Percentiles rank a stretch among this genome's conserved stretches.
Conservation (phyloP, 2,329 filamentous ascomycete species). For the Aspergillus melleus region DNA sequence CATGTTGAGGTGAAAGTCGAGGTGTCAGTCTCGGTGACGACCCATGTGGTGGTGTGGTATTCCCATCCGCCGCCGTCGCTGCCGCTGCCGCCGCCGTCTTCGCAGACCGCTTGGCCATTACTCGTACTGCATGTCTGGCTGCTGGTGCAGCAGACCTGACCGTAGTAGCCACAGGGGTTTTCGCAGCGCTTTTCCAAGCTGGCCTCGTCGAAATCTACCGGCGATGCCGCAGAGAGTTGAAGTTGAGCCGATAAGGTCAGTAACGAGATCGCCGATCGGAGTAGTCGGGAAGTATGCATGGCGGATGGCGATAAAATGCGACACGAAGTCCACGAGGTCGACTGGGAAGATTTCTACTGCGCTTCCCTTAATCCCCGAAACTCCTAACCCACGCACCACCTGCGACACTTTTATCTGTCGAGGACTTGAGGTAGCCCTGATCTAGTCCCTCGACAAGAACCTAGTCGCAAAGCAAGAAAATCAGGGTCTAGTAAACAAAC, state of each 20-base stretch:
- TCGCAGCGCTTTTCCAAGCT: constrained; percentile 41
- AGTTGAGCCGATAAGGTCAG: constrained; percentile 28
- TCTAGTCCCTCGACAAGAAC: background rate
- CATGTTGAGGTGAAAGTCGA: constrained; percentile 56
- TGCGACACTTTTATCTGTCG: background rate
- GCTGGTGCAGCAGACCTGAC: constrained; percentile 51
- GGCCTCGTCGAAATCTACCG: constrained; percentile 27
- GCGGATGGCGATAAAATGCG: constrained; percentile 14
- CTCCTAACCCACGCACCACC: background rate
- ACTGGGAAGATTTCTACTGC: background rate
- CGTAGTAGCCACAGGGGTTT: constrained; percentile 54
- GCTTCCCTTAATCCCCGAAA: background rate
- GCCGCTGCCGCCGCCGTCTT: constrained; percentile 19
- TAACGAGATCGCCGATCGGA: constrained; percentile 27
- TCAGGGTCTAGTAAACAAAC: background rate
- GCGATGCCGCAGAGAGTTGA: constrained; percentile 29
- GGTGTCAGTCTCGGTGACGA: constrained; percentile 53
- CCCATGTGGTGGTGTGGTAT: constrained; percentile 58
- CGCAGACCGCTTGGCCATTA: constrained; percentile 51
- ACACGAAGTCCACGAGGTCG: constrained; percentile 1
- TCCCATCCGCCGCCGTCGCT: constrained; percentile 45
- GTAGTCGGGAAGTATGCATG: constrained; percentile 31
- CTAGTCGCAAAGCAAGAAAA: background rate
- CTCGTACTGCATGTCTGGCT: constrained; percentile 51
- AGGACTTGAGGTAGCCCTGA: background rate